Evolutionary conservation across 768 basidiomycete species (phyloP).

Genomic region (Piloderma croceum): DNA sequence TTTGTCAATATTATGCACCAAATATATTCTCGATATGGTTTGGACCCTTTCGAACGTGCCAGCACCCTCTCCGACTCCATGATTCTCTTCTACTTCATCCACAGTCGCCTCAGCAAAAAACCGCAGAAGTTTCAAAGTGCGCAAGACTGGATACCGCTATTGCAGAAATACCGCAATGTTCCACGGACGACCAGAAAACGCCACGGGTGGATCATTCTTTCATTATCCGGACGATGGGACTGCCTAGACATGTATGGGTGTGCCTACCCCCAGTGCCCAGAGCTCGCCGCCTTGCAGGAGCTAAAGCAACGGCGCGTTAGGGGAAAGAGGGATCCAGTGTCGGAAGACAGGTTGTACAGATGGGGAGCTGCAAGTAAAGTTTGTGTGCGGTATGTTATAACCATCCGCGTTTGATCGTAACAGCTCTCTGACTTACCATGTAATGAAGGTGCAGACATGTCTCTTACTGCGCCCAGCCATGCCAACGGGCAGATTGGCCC

Average conservation of each 20-base stretch:
- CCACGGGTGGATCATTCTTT: slow-evolving; percentile 17
- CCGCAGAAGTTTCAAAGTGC: slow-evolving; percentile 8
- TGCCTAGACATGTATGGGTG: slow-evolving; percentile 20
- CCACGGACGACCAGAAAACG: slow-evolving; percentile 13
- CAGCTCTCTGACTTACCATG: too few species aligned
- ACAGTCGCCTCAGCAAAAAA: slow-evolving; percentile 17
- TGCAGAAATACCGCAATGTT: slow-evolving; percentile 15
- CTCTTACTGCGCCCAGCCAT: slow-evolving; percentile 20
- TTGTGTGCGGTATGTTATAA: slow-evolving; percentile 15
- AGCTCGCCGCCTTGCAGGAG: slow-evolving; percentile 14
- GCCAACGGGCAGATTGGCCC: slow-evolving; percentile 22
- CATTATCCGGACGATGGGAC: slow-evolving; percentile 22
- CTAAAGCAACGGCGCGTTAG: slow-evolving; percentile 14
- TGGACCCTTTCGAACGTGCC: slow-evolving; percentile 20
- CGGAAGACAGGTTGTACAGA: slow-evolving; percentile 20
- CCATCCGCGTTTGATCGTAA: too few species aligned
- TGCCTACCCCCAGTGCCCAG: slow-evolving; percentile 15
- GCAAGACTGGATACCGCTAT: slow-evolving; percentile 15
- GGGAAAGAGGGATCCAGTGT: slow-evolving; percentile 18
- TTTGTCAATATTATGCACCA: slow-evolving; percentile 18
- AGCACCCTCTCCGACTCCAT: slow-evolving; percentile 6
- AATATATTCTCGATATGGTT: slow-evolving; percentile 22
- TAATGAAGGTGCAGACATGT: slow-evolving; percentile 10
- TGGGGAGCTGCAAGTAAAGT: slow-evolving; percentile 20
- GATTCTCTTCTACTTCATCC: slow-evolving; percentile 25